Percentiles rank a stretch among this genome's conserved stretches.
Conservation (phyloP, 805 yeast genomes). For the Myxozyma neglecta region DNA sequence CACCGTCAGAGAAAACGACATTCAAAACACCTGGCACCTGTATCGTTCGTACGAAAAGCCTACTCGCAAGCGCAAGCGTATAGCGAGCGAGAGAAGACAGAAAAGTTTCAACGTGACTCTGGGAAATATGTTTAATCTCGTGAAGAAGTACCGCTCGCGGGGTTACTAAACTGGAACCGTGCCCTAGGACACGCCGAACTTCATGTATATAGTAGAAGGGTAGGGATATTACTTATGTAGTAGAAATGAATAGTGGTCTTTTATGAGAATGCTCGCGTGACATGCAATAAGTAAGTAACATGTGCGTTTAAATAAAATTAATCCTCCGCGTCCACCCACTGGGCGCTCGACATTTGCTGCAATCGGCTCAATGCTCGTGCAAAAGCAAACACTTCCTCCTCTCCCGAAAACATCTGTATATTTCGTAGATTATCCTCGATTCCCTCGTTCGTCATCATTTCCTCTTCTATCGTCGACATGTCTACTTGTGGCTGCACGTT, state of each 20-base stretch:
- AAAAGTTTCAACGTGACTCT: constrained; percentile 8
- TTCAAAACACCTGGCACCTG: background rate
- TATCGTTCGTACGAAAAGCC: constrained; percentile 22
- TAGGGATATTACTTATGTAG: no score
- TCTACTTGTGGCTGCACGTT: constrained; percentile 53
- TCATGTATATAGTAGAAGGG: background rate
- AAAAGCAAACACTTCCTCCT: constrained; percentile 95
- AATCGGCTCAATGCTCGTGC: constrained; percentile 90
- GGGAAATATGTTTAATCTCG: background rate
- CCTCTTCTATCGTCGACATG: constrained; percentile 52
- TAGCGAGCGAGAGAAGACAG: background rate
- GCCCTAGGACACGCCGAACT: background rate
- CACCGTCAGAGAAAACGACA: background rate
- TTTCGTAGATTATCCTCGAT: constrained; percentile 58
- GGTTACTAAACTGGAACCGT: constrained; percentile 14
- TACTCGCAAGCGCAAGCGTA: constrained; percentile 15
- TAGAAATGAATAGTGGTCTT: background rate
- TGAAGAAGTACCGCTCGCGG: constrained; percentile 16
- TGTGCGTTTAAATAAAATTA: background rate
- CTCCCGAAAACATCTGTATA: constrained; percentile 63
- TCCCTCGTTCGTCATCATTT: constrained; percentile 10
- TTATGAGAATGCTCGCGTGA: background rate
- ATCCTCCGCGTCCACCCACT: constrained; percentile 65
- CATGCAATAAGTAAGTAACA: background rate
- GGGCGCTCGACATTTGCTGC: constrained; percentile 89